Evolutionary conservation across 768 basidiomycete genomes (phyloP).

Genomic region (Boletus barrowsii): DNA sequence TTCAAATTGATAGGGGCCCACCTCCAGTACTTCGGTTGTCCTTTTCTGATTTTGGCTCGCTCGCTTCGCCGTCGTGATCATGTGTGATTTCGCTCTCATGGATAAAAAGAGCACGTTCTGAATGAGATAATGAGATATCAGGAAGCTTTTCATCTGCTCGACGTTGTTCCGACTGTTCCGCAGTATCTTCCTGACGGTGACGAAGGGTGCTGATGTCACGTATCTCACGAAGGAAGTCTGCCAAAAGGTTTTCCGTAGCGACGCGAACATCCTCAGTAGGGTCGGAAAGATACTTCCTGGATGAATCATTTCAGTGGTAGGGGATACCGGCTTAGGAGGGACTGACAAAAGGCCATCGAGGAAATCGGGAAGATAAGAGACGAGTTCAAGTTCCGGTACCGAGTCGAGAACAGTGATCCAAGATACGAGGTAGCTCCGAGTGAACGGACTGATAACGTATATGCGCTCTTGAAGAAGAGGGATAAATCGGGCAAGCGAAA

Average conservation of each 20-base stretch:
- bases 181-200: slow-evolving; percentile 57
- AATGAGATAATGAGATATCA: slow-evolving; percentile 54
- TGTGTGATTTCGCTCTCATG: slow-evolving; percentile 41
- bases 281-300: slow-evolving; percentile 91
- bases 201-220: slow-evolving; percentile 78
- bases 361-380: slow-evolving; percentile 93
- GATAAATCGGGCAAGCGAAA: slow-evolving; percentile 92
- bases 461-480: slow-evolving; percentile 91
- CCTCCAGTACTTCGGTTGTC: slow-evolving; percentile 66
- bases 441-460: slow-evolving; percentile 93
- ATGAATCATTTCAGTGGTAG: slow-evolving; percentile 5
- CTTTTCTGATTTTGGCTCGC: slow-evolving; percentile 41
- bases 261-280: slow-evolving; percentile 91
- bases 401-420: slow-evolving; percentile 97
- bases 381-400: slow-evolving; percentile 93
- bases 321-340: neutral
- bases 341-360: slow-evolving; percentile 88
- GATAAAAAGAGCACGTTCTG: slow-evolving; percentile 58
- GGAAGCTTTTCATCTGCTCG: slow-evolving; percentile 52
- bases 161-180: slow-evolving; percentile 38
- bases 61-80: slow-evolving; percentile 40
- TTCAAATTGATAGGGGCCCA: slow-evolving; percentile 27
- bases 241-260: slow-evolving; percentile 85
- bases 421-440: slow-evolving; percentile 91
- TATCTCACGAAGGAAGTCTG: slow-evolving; percentile 89